Evolutionary conservation across 805 yeast genomes (phyloP).

Genomic region (Lachancea dasiensis): DNA sequence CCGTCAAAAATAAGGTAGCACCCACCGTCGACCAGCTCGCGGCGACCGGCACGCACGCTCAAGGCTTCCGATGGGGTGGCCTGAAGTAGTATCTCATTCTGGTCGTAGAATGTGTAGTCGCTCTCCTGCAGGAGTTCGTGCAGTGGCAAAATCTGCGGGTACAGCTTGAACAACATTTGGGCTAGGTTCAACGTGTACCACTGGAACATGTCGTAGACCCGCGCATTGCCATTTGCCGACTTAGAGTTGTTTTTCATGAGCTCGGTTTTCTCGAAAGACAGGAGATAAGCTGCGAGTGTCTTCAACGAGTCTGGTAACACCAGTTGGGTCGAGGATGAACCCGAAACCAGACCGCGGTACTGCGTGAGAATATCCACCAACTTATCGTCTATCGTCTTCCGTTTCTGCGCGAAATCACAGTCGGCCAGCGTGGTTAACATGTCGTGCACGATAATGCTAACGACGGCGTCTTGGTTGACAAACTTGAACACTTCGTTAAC

Average conservation of each 20-base stretch:
- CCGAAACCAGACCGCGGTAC: slow-evolving; percentile 45
- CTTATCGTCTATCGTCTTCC: slow-evolving; percentile 48
- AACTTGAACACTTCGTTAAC: slow-evolving; percentile 68
- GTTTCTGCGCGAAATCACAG: slow-evolving; percentile 43
- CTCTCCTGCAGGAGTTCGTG: slow-evolving; percentile 52
- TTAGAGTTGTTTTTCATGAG: slow-evolving; percentile 43
- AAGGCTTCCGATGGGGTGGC: slow-evolving; percentile 43
- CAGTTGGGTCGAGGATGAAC: slow-evolving; percentile 51
- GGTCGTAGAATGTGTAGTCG: slow-evolving; percentile 47
- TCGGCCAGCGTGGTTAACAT: slow-evolving; percentile 36
- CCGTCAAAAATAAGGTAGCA: slow-evolving; percentile 77
- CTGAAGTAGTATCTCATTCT: slow-evolving; percentile 37
- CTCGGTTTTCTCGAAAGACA: slow-evolving; percentile 63
- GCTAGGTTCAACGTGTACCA: slow-evolving; percentile 46
- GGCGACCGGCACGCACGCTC: slow-evolving; percentile 36
- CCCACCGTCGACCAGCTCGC: slow-evolving; percentile 52
- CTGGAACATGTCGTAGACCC: slow-evolving; percentile 45
- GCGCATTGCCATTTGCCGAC: slow-evolving; percentile 50
- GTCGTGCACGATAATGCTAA: slow-evolving; percentile 49
- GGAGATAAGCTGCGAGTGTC: slow-evolving; percentile 59
- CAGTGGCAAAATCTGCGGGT: slow-evolving; percentile 73
- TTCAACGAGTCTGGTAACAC: slow-evolving; percentile 77
- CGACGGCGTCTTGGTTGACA: slow-evolving; percentile 67
- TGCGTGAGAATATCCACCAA: slow-evolving; percentile 51
- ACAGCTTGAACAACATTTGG: slow-evolving; percentile 56